These are phyloP conservation scores for Schizosaccharomyces versatilis DNA, from an alignment of 1,139 yeast genomes.

Conservation along the genomic window DNA sequence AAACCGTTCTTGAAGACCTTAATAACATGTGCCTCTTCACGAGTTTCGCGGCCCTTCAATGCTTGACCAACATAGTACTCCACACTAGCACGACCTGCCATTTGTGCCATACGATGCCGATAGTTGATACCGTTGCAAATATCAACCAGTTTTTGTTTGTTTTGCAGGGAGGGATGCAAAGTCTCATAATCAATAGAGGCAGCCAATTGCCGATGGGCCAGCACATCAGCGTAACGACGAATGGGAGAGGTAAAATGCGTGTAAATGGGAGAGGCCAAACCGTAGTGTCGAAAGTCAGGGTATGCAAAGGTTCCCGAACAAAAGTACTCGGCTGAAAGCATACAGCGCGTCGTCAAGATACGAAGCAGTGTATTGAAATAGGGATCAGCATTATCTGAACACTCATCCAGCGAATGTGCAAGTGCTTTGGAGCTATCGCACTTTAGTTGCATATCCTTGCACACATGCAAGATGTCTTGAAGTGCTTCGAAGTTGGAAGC, in stretches of 20 bases:
- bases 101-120: conserved; percentile 93
- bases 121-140: conserved; percentile 76
- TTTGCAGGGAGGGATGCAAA: conserved; percentile 61
- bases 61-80: conserved; percentile 97
- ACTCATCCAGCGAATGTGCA: conserved; percentile 81
- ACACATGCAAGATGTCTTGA: conserved; percentile 71
- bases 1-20: conserved; percentile 87
- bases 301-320: conserved; percentile 80
- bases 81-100: conserved; percentile 94
- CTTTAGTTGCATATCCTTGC: conserved; percentile 51
- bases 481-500: conserved; percentile 72
- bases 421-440: conserved; percentile 72
- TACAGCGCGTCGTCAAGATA: conserved; percentile 94
- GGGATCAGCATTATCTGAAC: conserved; percentile 60
- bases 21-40: conserved; percentile 76
- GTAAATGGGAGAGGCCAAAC: conserved; percentile 88
- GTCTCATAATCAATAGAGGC: conserved; percentile 91
- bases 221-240: conserved; percentile 92
- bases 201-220: conserved; percentile 90
- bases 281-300: conserved; percentile 91
- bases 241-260: conserved; percentile 98
- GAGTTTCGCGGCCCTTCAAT: conserved; percentile 48
- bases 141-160: conserved; percentile 71
- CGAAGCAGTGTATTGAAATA: conserved; percentile 85
- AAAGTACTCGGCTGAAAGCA: conserved; percentile 98